Percentiles rank a stretch among this genome's conserved stretches.
Evolutionary conservation across 345 rosid genomes (phyloP).

Genomic region (Salix viminalis): DNA sequence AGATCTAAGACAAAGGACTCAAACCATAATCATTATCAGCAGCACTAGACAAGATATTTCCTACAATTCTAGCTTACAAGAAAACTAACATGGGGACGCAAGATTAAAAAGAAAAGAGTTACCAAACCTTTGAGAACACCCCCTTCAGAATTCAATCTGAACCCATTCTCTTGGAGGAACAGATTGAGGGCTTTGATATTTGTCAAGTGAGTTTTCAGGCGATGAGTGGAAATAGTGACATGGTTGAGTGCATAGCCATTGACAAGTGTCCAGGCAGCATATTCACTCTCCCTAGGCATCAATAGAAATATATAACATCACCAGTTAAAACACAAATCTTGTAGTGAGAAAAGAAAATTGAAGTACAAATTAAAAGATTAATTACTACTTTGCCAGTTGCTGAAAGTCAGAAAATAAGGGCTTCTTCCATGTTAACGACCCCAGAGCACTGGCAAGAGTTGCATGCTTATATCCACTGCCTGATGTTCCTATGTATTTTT

Average conservation of each 20-base stretch:
- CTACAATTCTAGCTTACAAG: too few species aligned
- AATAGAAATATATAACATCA: not conserved
- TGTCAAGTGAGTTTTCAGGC: constrained; percentile 57
- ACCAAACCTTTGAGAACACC: constrained; percentile 72
- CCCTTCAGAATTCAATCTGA: constrained; percentile 77
- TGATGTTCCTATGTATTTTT: constrained; percentile 50
- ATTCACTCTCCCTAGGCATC: constrained; percentile 70
- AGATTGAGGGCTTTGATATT: constrained; percentile 49
- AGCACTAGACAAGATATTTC: too few species aligned
- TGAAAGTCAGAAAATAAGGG: constrained; percentile 71
- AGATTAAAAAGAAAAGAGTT: not conserved
- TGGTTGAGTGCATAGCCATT: constrained; percentile 91
- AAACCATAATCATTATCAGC: too few species aligned
- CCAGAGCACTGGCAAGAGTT: constrained; percentile 77
- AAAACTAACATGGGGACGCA: too few species aligned
- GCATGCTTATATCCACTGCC: constrained; percentile 60
- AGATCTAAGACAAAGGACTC: not conserved
- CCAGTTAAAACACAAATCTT: too few species aligned
- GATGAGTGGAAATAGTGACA: constrained; percentile 74
- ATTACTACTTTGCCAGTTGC: constrained; percentile 64
- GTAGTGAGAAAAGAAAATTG: not conserved
- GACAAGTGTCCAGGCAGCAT: constrained; percentile 89
- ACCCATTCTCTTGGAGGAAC: constrained; percentile 59
- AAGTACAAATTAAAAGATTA: too few species aligned
- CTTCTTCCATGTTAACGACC: constrained; percentile 73